phyloP scores from a whole-genome alignment of 2,329 filamentous ascomycete species.

The Fusarium sambucinum region DNA sequence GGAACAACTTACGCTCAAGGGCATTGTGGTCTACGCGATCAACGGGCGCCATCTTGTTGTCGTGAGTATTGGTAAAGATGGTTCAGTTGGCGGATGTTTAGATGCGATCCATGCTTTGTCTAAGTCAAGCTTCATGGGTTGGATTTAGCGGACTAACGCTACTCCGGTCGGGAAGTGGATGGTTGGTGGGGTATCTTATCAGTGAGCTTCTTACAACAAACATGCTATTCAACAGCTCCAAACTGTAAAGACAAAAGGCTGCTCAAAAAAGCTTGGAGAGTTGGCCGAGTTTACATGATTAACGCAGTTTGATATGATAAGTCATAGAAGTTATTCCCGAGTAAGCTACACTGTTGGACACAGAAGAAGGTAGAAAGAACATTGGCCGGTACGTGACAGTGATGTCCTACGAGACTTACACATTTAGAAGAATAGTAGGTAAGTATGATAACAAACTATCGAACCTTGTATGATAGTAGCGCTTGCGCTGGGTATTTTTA shows the following conservation, averaged over 20 bases:
- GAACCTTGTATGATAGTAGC: background rate
- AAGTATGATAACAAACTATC: background rate
- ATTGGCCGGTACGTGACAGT: background rate
- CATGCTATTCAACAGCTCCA: background rate
- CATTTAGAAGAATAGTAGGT: background rate
- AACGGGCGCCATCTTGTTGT: slow-evolving; percentile 57
- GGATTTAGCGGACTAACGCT: slow-evolving; percentile 26
- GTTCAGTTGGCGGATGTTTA: slow-evolving; percentile 14
- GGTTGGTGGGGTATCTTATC: slow-evolving; percentile 28
- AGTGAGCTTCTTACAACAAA: slow-evolving; percentile 11
- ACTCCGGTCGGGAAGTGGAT: slow-evolving; percentile 37
- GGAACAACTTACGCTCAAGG: slow-evolving; percentile 54
- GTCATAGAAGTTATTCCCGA: background rate
- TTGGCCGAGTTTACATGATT: background rate
- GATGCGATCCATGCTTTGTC: slow-evolving; percentile 9
- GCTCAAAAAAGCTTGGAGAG: background rate
- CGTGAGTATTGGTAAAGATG: slow-evolving; percentile 5
- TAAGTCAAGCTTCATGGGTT: background rate
- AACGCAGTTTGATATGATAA: background rate
- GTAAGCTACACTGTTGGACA: background rate
- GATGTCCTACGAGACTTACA: background rate
- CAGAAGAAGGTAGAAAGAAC: background rate
- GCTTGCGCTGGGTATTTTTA: no score
- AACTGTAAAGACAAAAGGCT: background rate
- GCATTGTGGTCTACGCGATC: slow-evolving; percentile 54